phyloP scores from a whole-genome alignment of 2,329 filamentous ascomycete species.

The Aspergillus felis region DNA sequence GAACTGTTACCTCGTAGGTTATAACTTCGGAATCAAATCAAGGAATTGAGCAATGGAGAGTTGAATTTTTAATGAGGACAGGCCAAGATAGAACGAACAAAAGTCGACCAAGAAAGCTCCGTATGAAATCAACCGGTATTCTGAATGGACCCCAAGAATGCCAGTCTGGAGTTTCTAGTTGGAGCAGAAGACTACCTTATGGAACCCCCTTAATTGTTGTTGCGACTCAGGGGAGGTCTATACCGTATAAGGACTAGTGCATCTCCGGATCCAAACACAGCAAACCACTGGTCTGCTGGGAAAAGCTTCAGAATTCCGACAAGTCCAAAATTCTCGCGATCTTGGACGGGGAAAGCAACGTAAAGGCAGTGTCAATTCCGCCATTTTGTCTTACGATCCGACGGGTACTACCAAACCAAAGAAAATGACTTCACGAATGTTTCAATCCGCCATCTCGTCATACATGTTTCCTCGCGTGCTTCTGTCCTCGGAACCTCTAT shows the following conservation, averaged over 20 bases:
- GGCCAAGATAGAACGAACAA: slow-evolving; percentile 4
- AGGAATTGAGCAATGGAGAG: not conserved
- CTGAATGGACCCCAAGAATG: slow-evolving; percentile 6
- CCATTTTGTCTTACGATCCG: not conserved
- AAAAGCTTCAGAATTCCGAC: slow-evolving; percentile 19
- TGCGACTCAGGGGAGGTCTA: slow-evolving; percentile 38
- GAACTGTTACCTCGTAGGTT: slow-evolving; percentile 28
- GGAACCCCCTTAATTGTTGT: slow-evolving; percentile 25
- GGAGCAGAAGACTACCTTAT: slow-evolving; percentile 11
- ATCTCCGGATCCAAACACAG: slow-evolving; percentile 22
- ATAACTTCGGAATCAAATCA: not conserved
- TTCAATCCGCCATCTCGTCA: slow-evolving; percentile 16
- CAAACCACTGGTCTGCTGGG: slow-evolving; percentile 11
- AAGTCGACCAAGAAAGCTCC: slow-evolving; percentile 3
- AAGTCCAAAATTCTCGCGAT: not conserved
- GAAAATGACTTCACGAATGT: slow-evolving; percentile 27
- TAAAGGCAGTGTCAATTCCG: not conserved
- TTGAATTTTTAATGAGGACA: not conserved
- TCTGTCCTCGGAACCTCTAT: slow-evolving; percentile 12
- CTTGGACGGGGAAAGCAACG: not conserved
- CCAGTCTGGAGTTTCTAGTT: slow-evolving; percentile 8
- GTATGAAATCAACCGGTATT: slow-evolving; percentile 14
- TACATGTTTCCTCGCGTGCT: slow-evolving; percentile 23
- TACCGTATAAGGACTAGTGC: slow-evolving; percentile 27
- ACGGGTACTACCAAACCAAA: not conserved